Percentiles rank a stretch among this genome's conserved stretches.
These are phyloP conservation scores for Pyronema omphalodes DNA, from an alignment of 495 filamentous ascomycete genomes.

Conservation along the genomic window DNA sequence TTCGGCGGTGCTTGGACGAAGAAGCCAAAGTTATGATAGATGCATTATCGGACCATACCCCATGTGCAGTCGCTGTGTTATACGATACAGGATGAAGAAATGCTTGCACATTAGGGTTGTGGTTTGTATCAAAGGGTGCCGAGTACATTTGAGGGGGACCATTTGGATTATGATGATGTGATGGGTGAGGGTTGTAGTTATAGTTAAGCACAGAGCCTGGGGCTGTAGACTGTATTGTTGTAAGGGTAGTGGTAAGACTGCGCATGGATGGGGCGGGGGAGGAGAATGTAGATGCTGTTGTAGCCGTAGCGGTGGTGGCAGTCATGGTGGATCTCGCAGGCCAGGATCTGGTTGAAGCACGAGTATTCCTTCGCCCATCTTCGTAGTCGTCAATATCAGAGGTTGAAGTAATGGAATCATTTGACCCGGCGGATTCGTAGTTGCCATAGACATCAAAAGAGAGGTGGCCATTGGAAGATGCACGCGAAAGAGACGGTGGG, in stretches of 20 bases:
- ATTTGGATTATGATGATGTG: constrained; percentile 33
- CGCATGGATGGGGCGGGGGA: constrained; percentile 82
- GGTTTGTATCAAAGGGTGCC: constrained; percentile 85
- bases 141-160: constrained; percentile 51
- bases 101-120: constrained; percentile 21
- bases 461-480: constrained; percentile 26
- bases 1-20: constrained; percentile 72
- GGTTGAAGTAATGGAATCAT: background rate
- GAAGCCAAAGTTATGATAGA: constrained; percentile 93
- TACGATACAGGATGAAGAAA: constrained; percentile 61
- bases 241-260: constrained; percentile 85
- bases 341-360: constrained; percentile 29
- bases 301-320: constrained; percentile 31
- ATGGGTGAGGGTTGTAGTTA: constrained; percentile 31
- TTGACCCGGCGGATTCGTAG: background rate
- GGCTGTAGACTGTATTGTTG: constrained; percentile 80
- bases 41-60: constrained; percentile 80
- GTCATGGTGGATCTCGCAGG: constrained; percentile 10
- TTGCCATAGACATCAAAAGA: constrained; percentile 19
- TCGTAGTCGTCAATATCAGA: constrained; percentile 37
- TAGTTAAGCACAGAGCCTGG: constrained; percentile 32
- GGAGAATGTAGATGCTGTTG: constrained; percentile 34
- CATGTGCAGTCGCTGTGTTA: constrained; percentile 74
- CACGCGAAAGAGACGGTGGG: constrained; percentile 18
- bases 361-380: constrained; percentile 39